Conservation (phyloP, 2,329 filamentous ascomycete genomes). For the Talaromyces sp. region DNA sequence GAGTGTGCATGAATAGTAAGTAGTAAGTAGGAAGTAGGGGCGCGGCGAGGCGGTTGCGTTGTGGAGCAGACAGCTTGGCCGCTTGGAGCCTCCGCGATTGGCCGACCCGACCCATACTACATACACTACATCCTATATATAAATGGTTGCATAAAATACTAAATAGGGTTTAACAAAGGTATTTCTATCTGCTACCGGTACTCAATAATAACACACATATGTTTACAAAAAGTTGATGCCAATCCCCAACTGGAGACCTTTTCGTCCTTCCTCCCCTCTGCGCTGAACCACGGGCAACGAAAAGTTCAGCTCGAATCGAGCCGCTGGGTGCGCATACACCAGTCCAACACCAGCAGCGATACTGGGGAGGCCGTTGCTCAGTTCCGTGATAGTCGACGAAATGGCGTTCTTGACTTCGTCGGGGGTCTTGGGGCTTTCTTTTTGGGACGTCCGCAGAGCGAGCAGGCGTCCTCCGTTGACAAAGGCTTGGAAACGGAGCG, state of each 20-base stretch:
- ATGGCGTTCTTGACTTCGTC: constrained; percentile 42
- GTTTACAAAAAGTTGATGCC: constrained; percentile 87
- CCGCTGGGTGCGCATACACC: constrained; percentile 91
- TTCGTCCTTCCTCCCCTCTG: constrained; percentile 78
- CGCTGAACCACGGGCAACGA: constrained; percentile 77
- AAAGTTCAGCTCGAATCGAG: constrained; percentile 94
- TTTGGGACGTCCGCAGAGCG: constrained; percentile 58
- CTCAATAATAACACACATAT: constrained; percentile 14
- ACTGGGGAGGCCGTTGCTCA: constrained; percentile 73
- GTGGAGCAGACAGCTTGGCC: constrained; percentile 14
- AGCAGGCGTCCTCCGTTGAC: constrained; percentile 84
- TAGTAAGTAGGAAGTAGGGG: background rate
- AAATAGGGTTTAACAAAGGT: background rate
- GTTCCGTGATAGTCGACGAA: constrained; percentile 59
- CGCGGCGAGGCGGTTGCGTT: background rate
- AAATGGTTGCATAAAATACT: too few species aligned
- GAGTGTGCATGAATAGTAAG: background rate
- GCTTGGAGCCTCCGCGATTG: constrained; percentile 5
- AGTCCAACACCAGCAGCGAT: constrained; percentile 81
- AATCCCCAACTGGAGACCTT: constrained; percentile 91
- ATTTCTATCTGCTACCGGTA: background rate
- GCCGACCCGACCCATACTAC: background rate
- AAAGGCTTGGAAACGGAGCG: constrained; percentile 82
- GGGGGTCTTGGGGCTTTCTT: constrained; percentile 43
- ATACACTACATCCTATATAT: background rate